Percentiles rank a stretch among this genome's conserved stretches.
Evolutionary conservation across 108 stramenopile species (phyloP).

Genomic region (Skeletonema marinoi): DNA sequence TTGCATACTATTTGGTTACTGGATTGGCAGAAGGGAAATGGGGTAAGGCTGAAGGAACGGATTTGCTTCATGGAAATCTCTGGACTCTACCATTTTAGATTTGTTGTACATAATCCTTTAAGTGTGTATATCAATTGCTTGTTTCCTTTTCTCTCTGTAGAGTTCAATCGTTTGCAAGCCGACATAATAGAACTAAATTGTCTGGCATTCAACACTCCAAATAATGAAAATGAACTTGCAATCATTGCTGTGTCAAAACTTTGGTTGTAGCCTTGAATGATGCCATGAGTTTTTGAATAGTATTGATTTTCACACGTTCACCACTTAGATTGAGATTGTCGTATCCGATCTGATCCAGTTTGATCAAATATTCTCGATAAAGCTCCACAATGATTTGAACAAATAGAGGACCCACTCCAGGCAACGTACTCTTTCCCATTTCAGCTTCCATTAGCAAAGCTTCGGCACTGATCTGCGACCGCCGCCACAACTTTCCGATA

Average conservation of each 20-base stretch:
- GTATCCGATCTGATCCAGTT: conserved; percentile 12
- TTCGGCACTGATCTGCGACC: conserved; percentile 19
- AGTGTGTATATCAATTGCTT: too few relatives aligned
- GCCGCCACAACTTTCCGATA: conserved; percentile 14
- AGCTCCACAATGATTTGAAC: conserved; percentile 40
- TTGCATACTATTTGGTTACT: conserved; percentile 42
- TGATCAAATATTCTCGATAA: conserved; percentile 28
- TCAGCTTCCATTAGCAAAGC: conserved; percentile 13
- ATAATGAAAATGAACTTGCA: too few relatives aligned
- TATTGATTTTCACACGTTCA: conserved; percentile 4
- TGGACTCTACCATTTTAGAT: conserved; percentile 39
- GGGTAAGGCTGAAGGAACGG: conserved; percentile 20
- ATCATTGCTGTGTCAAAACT: background rate
- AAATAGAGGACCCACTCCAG: conserved; percentile 22
- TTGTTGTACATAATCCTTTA: too few relatives aligned
- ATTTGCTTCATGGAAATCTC: conserved; percentile 40
- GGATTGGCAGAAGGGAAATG: conserved; percentile 43
- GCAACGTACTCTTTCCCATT: conserved; percentile 16
- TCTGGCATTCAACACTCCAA: too few relatives aligned
- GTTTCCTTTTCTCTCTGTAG: too few relatives aligned
- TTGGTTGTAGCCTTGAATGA: background rate
- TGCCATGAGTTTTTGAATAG: conserved; percentile 1
- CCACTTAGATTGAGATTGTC: conserved; percentile 11
- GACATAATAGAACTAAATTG: too few relatives aligned
- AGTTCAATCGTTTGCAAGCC: too few relatives aligned